Conservation (phyloP, 1,284 basidiomycete species). For the Meira miltonrushii region DNA sequence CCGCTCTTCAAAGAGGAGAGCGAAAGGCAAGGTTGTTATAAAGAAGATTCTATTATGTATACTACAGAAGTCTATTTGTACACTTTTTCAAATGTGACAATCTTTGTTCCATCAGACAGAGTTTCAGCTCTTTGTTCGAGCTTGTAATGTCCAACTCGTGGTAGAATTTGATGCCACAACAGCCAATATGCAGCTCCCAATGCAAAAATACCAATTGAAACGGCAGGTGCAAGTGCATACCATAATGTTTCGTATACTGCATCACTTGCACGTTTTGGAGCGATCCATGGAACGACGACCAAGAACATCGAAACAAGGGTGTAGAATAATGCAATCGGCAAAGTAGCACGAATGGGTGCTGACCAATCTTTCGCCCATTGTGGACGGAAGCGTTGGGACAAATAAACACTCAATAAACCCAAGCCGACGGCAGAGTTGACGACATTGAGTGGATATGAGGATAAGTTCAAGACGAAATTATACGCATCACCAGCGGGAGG, state of each 20-base stretch:
- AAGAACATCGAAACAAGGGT: conserved; percentile 59
- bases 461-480: conserved; percentile 61
- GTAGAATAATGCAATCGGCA: conserved; percentile 62
- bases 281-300: conserved; percentile 60
- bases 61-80: no score
- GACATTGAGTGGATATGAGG: conserved; percentile 58
- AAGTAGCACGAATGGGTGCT: conserved; percentile 38
- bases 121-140: conserved; percentile 10
- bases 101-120: conserved; percentile 60
- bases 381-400: conserved; percentile 17
- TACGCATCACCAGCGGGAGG: conserved; percentile 60
- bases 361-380: conserved; percentile 31
- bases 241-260: conserved; percentile 14
- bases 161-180: conserved; percentile 59
- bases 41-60: no score
- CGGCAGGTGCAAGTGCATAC: conserved; percentile 28
- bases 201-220: conserved; percentile 51
- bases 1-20: not conserved
- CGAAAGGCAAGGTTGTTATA: no score
- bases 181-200: conserved; percentile 61
- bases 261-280: conserved; percentile 56
- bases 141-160: conserved; percentile 58
- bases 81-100: conserved; percentile 50
- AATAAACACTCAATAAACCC: conserved; percentile 57
- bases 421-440: conserved; percentile 60